phyloP scores from a whole-genome alignment of 495 filamentous ascomycete genomes.

The Aspergillus affinis region DNA sequence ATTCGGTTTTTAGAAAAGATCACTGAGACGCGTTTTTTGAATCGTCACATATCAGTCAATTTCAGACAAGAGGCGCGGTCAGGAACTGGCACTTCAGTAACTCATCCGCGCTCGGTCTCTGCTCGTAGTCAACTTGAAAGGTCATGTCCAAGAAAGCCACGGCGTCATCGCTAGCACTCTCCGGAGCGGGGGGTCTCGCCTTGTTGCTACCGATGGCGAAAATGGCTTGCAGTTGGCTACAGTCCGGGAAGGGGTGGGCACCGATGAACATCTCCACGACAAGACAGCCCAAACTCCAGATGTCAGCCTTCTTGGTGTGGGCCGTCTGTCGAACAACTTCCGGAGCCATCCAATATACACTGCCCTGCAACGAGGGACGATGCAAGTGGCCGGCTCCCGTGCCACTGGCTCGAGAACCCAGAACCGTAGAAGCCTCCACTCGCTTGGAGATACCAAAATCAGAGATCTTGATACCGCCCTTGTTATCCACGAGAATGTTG shows the following conservation, averaged over 20 bases:
- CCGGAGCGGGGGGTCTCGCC: conserved; percentile 86
- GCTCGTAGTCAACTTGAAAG: conserved; percentile 92
- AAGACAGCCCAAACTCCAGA: conserved; percentile 95
- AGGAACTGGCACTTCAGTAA: conserved; percentile 80
- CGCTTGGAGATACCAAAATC: conserved; percentile 99
- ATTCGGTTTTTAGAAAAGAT: conserved; percentile 16
- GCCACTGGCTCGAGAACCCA: conserved; percentile 54
- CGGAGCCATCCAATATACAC: conserved; percentile 99
- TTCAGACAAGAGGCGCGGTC: conserved; percentile 55
- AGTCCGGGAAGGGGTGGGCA: conserved; percentile 93
- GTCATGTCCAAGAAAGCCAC: conserved; percentile 81
- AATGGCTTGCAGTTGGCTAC: conserved; percentile 95
- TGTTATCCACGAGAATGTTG: conserved; percentile 98
- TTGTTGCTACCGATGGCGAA: conserved; percentile 93
- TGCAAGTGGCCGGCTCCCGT: conserved; percentile 62
- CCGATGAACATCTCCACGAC: conserved; percentile 99
- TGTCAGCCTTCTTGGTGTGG: conserved; percentile 99
- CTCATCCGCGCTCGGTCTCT: conserved; percentile 87
- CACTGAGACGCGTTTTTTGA: conserved; percentile 7
- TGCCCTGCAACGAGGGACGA: conserved; percentile 91
- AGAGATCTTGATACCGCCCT: conserved; percentile 98
- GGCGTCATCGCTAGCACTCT: conserved; percentile 83
- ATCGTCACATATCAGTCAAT: not conserved
- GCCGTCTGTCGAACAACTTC: conserved; percentile 97
- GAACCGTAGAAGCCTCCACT: conserved; percentile 73